Conservation (phyloP, 2,329 filamentous ascomycete genomes). For the Neoscytalidium dimidiatum region DNA sequence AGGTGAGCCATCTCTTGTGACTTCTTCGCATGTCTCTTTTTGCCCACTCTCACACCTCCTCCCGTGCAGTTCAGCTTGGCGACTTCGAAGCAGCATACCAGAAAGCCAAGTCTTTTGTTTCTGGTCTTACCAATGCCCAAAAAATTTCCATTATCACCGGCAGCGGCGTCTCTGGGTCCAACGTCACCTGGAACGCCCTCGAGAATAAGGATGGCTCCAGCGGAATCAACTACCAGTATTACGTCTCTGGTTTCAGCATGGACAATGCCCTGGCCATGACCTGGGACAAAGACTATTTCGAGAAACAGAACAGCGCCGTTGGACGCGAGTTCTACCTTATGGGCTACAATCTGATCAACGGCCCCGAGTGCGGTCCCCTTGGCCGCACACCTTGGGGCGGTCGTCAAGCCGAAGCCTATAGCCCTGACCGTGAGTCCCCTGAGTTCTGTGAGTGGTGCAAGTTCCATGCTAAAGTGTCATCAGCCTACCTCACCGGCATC, state of each 20-base stretch:
- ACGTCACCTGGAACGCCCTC: conserved; percentile 25
- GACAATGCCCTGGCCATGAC: conserved; percentile 28
- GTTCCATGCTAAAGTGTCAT: not conserved
- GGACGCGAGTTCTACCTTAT: conserved; percentile 26
- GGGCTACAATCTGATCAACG: conserved; percentile 27
- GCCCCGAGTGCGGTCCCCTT: conserved; percentile 18
- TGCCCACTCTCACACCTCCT: not conserved
- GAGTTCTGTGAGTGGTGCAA: not conserved
- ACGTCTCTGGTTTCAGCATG: conserved; percentile 26
- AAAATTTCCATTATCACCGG: conserved; percentile 16
- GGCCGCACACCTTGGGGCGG: conserved; percentile 12
- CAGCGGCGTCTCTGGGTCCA: conserved; percentile 5
- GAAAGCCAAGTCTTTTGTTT: conserved; percentile 1
- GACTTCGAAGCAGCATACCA: conserved; percentile 5
- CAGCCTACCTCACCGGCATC: conserved; percentile 3
- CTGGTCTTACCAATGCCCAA: conserved; percentile 12
- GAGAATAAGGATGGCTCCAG: conserved; percentile 26
- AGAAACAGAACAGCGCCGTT: conserved; percentile 24
- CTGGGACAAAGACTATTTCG: conserved; percentile 24
- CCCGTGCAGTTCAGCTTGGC: conserved; percentile 7
- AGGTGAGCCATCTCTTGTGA: not conserved
- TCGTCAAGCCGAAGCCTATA: conserved; percentile 7
- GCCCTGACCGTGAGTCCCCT: conserved; percentile 3
- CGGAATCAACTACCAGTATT: conserved; percentile 27
- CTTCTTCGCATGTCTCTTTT: not conserved